A percentile compares a stretch with the other conserved stretches of the same genome.
These are phyloP conservation scores for Phanerodontia chrysosporium DNA, from an alignment of 768 basidiomycete genomes.

Conservation along the genomic window DNA sequence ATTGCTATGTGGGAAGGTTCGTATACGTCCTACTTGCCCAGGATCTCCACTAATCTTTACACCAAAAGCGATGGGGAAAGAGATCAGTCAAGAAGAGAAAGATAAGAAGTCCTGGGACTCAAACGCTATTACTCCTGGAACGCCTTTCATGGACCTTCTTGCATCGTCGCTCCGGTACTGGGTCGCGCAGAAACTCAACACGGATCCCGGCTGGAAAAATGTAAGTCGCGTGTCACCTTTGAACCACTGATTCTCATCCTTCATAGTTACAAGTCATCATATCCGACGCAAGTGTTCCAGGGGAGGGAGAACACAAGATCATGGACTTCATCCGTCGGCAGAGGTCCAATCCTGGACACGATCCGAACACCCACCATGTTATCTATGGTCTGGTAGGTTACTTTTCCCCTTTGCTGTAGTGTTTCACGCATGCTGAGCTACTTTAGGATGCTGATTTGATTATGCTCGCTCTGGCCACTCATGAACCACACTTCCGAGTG, in stretches of 20 bases:
- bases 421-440: conserved; percentile 4
- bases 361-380: conserved; percentile 93
- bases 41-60: background rate
- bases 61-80: conserved; percentile 95
- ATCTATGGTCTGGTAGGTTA: conserved; percentile 93
- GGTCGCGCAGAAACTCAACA: conserved; percentile 93
- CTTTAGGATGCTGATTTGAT: conserved; percentile 94
- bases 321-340: conserved; percentile 98
- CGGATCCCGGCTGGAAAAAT: conserved; percentile 93
- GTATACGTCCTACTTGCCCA: background rate
- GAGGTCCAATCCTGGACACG: conserved; percentile 79
- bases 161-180: conserved; percentile 89
- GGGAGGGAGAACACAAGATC: conserved; percentile 99
- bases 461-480: conserved; percentile 96
- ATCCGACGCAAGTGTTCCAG: conserved; percentile 94
- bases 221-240: conserved; percentile 32
- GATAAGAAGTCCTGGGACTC: conserved; percentile 91
- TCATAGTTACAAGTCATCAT: conserved; percentile 88
- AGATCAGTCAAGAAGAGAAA: conserved; percentile 74
- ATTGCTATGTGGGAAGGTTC: conserved; percentile 82
- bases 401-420: background rate
- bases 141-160: conserved; percentile 95
- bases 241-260: background rate
- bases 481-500: conserved; percentile 97
- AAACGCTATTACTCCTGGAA: conserved; percentile 98